These are phyloP conservation scores for Corylus avellana DNA, from an alignment of 306 rosid genomes.

Conservation along the genomic window DNA sequence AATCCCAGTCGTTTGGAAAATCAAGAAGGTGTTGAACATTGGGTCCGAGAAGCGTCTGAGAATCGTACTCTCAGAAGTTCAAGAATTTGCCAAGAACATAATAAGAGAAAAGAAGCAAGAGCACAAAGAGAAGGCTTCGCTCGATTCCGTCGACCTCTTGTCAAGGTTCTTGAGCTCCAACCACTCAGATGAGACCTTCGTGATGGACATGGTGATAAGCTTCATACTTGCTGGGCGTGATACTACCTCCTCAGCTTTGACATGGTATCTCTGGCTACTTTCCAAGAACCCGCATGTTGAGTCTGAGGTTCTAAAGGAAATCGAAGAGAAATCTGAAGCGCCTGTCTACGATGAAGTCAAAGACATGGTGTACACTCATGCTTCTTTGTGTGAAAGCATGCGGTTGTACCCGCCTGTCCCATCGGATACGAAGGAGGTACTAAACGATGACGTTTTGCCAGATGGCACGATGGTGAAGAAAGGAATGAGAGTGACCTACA, in stretches of 20 bases:
- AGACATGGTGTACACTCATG: constrained; percentile 65
- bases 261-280: constrained; percentile 77
- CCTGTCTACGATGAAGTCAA: constrained; percentile 47
- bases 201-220: constrained; percentile 56
- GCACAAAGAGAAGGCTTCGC: constrained; percentile 21
- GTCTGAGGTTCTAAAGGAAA: constrained; percentile 37
- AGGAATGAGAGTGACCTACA: constrained; percentile 59
- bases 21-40: constrained; percentile 31
- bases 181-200: constrained; percentile 50
- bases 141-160: constrained; percentile 44
- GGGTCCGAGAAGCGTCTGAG: constrained; percentile 48
- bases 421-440: constrained; percentile 37
- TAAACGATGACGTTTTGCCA: constrained; percentile 55
- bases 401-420: constrained; percentile 74
- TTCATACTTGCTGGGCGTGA: constrained; percentile 67
- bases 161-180: constrained; percentile 56
- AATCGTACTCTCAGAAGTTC: constrained; percentile 35
- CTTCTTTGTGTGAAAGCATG: constrained; percentile 74
- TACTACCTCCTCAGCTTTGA: constrained; percentile 58
- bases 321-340: constrained; percentile 7
- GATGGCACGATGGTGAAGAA: constrained; percentile 64
- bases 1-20: constrained; percentile 42
- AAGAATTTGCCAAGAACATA: constrained; percentile 42
- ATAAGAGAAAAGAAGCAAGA: constrained; percentile 47
- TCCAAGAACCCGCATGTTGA: constrained; percentile 45